Conservation (phyloP, 495 filamentous ascomycete species). For the Hyaloscypha variabilis region DNA sequence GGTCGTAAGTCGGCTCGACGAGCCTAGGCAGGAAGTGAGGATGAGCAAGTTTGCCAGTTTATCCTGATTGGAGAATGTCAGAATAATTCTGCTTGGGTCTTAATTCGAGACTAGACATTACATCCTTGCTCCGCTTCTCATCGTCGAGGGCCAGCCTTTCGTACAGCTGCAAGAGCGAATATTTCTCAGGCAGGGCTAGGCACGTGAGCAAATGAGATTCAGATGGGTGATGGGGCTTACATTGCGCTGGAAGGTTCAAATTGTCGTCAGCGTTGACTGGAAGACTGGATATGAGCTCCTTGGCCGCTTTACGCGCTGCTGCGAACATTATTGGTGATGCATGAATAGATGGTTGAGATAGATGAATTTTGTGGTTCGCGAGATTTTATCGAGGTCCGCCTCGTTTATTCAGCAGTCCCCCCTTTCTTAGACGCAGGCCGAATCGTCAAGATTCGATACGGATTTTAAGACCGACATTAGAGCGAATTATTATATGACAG, state of each 20-base stretch:
- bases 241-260: conserved; percentile 11
- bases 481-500: not conserved
- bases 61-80: not conserved
- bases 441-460: too few relatives aligned
- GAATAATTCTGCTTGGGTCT: not conserved
- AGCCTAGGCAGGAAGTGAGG: conserved; percentile 17
- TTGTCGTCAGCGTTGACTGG: not conserved
- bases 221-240: conserved; percentile 3
- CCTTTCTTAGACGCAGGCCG: too few relatives aligned
- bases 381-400: conserved; percentile 2
- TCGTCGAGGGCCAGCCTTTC: conserved; percentile 4
- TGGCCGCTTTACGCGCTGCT: conserved; percentile 20
- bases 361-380: conserved; percentile 3
- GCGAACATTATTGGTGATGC: conserved; percentile 24
- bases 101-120: not conserved
- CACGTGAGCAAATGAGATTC: conserved; percentile 6
- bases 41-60: conserved; percentile 21
- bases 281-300: conserved; percentile 1
- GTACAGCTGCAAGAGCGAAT: conserved; percentile 20
- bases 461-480: too few relatives aligned
- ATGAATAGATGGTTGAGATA: not conserved
- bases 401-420: not conserved
- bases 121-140: conserved; percentile 4
- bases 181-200: conserved; percentile 26
- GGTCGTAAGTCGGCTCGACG: not conserved